Evolutionary conservation across 2,329 filamentous ascomycete genomes (phyloP).

Genomic region (Ambrosiella beaveri): DNA sequence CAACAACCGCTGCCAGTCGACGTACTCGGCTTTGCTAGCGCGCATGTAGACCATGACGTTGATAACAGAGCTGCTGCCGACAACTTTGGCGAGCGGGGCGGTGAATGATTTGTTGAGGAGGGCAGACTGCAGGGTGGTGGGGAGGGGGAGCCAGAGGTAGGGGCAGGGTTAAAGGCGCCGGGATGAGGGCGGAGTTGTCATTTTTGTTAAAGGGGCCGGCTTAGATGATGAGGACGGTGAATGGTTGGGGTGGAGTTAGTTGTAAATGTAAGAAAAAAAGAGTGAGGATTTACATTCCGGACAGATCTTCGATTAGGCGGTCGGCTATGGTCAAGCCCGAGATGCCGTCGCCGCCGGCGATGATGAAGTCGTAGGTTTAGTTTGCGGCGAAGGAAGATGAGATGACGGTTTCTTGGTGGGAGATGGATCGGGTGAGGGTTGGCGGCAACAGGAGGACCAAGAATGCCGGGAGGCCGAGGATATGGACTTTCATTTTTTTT

Average conservation of each 20-base stretch:
- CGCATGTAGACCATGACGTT: constrained; percentile 24
- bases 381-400: constrained; percentile 1
- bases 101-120: constrained; percentile 16
- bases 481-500: no score
- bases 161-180: constrained; percentile 17
- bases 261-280: neutral
- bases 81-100: constrained; percentile 18
- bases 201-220: constrained; percentile 17
- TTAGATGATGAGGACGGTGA: constrained; percentile 18
- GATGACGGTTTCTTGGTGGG: constrained; percentile 7
- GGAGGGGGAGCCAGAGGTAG: constrained; percentile 18
- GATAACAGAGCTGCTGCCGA: constrained; percentile 24
- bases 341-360: constrained; percentile 23
- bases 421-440: neutral
- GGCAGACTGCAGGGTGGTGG: constrained; percentile 16
- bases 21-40: constrained; percentile 23
- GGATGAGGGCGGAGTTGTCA: constrained; percentile 18
- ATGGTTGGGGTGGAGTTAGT: constrained; percentile 9
- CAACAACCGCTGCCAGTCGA: constrained; percentile 27
- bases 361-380: constrained; percentile 18
- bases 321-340: constrained; percentile 22
- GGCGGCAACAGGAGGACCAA: neutral
- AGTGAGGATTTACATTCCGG: constrained; percentile 13
- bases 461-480: no score
- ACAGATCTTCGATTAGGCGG: constrained; percentile 21